Conservation (phyloP, 108 stramenopile genomes). For the Poteriospumella lacustris region DNA sequence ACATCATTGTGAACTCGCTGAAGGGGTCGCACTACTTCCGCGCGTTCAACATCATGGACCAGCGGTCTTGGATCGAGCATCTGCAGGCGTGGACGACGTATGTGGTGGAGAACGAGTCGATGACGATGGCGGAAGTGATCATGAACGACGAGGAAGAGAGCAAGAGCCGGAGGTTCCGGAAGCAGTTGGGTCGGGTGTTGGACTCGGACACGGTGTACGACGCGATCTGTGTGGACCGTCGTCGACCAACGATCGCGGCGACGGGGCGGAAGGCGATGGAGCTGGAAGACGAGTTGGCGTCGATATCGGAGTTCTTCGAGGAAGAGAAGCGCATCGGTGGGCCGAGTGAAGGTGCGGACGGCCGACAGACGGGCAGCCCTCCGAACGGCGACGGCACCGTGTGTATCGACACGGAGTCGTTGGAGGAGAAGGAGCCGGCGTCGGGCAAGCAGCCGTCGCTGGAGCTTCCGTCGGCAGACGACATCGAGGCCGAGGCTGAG, state of each 20-base stretch:
- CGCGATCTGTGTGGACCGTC: neutral
- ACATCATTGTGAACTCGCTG: constrained; percentile 10
- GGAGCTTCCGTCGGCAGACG: neutral
- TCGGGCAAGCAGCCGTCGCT: neutral
- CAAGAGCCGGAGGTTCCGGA: neutral
- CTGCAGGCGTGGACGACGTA: neutral
- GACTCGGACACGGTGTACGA: neutral
- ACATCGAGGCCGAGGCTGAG: no score
- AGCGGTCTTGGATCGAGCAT: constrained; percentile 2
- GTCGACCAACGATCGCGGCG: no score
- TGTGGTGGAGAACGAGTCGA: neutral
- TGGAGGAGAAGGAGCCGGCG: neutral
- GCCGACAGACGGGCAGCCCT: no score
- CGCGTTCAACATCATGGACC: neutral
- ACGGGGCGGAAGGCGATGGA: no score
- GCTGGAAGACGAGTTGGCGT: neutral
- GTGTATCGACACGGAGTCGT: neutral
- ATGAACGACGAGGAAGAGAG: constrained; percentile 10
- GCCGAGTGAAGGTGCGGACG: neutral
- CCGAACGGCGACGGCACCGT: neutral
- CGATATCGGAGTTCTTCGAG: neutral
- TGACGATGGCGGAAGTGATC: constrained; percentile 28
- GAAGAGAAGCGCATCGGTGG: neutral
- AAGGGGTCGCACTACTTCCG: neutral
- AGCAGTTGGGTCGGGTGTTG: neutral